These are phyloP conservation scores for Microsporum audouinii DNA, from an alignment of 2,329 filamentous ascomycete genomes.

Conservation along the genomic window DNA sequence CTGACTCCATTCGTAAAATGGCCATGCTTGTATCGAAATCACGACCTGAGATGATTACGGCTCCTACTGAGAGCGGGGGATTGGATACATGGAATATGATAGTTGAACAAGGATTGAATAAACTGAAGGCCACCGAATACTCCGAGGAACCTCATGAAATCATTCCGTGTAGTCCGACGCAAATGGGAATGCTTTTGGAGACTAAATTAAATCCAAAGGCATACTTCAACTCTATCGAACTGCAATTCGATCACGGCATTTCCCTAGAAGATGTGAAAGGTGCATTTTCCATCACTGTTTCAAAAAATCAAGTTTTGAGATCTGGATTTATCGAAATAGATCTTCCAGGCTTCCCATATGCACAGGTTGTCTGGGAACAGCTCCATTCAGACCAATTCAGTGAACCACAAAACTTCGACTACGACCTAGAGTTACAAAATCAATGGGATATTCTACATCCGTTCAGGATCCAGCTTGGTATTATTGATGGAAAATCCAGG, in stretches of 20 bases:
- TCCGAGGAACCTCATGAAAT: conserved; percentile 27
- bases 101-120: conserved; percentile 25
- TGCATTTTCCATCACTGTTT: conserved; percentile 42
- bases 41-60: neutral
- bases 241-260: conserved; percentile 42
- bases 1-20: conserved; percentile 37
- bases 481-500: conserved; percentile 16
- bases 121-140: conserved; percentile 30
- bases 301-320: conserved; percentile 55
- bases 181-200: conserved; percentile 70
- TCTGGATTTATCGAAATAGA: conserved; percentile 56
- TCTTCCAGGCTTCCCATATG: conserved; percentile 38
- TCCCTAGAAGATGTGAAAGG: conserved; percentile 32
- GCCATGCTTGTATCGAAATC: conserved; percentile 19
- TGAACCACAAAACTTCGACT: conserved; percentile 30
- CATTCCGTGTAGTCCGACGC: conserved; percentile 58
- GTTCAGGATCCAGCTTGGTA: conserved; percentile 48
- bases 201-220: conserved; percentile 47
- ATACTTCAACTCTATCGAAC: conserved; percentile 69
- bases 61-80: conserved; percentile 8
- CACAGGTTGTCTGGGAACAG: conserved; percentile 53
- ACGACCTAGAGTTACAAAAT: conserved; percentile 30
- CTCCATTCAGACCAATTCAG: conserved; percentile 39
- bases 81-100: conserved; percentile 17
- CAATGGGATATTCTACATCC: conserved; percentile 43